These are phyloP conservation scores for Warburgia ugandensis DNA, from an alignment of 164 flowering plant species.

Conservation along the genomic window DNA sequence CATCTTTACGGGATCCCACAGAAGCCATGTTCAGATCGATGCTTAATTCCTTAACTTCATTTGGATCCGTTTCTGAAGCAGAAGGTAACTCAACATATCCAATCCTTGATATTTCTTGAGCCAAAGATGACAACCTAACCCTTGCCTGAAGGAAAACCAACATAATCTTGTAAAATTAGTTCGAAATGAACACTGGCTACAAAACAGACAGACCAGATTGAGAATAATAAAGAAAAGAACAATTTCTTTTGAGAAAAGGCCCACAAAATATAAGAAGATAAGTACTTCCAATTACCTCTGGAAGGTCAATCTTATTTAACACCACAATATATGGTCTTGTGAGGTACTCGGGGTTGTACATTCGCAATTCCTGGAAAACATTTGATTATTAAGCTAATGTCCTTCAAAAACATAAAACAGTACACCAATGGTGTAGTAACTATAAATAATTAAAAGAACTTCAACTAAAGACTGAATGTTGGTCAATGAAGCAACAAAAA, in stretches of 20 bases:
- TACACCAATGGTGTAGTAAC: too few species aligned
- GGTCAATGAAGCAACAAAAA: too few species aligned
- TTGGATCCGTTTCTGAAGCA: conserved; percentile 17
- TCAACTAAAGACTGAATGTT: too few species aligned
- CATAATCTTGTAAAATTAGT: neutral
- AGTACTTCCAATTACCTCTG: conserved; percentile 39
- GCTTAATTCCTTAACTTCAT: conserved; percentile 14
- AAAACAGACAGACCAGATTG: neutral
- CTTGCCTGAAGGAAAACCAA: conserved; percentile 38
- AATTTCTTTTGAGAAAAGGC: neutral
- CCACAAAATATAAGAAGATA: neutral
- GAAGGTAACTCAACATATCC: conserved; percentile 36
- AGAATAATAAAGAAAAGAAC: neutral
- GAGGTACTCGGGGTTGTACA: conserved; percentile 96
- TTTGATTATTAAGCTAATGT: neutral
- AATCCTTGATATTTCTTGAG: conserved; percentile 54
- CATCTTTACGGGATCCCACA: conserved; percentile 9
- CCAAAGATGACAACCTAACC: conserved; percentile 54
- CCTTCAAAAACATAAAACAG: too few species aligned
- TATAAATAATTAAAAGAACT: too few species aligned
- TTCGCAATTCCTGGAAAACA: conserved; percentile 72
- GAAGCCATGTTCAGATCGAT: conserved; percentile 17
- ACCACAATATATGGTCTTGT: conserved; percentile 85
- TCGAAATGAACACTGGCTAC: neutral
- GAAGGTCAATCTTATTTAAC: conserved; percentile 88